Base-by-base conservation (phyloP, 1,284 basidiomycete genomes). In the Cryptococcus deneoformans region DNA sequence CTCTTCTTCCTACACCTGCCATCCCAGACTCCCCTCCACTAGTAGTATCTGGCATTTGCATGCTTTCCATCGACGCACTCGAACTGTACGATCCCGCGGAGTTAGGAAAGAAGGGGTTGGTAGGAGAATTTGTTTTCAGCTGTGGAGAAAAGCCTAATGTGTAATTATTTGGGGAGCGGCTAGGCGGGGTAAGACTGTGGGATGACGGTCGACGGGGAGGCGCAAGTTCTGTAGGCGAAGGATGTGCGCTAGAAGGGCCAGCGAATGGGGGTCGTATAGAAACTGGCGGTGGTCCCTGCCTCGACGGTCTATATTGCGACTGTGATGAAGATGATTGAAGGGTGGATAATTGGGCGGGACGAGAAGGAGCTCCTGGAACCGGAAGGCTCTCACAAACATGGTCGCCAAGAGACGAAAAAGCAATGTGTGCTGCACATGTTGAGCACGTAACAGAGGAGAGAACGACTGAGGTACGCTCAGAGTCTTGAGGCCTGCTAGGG, bases 401-500 rank as follows among this genome's bases (percentile, higher is more conserved):
- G 59, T 89, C 87, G 47, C 85, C 84, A 43, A 92, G 84, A 38
- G 85, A 81, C 52, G 81, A 79, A 51, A 51, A 81, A 38, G 86
- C 83, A 42, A 92, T 88, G 2, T 83, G 84, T 36, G 80, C 77
- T 64, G 80, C 78, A 73, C 90, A 93, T 43, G 79, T 86, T 3
- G 89, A 89, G 75, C 90, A 93, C 72, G 87, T 92, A 60, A 92
- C 87, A 1, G 85, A 82, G 3, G 90, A 89, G 14, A 93, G 80
- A 52, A 87, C 73, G 75, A 90, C 86, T n/a, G 88, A 90, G 46
- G 87, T 84, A 35, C 87, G 80, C 56, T 75, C 72, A 42, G 53
- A 43, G 43, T 62, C 62, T 16, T 42, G 56, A 42, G 59, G 56
- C 53, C 57, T 54, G 20, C 20, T 20, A 20, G 65, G 60, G 5